phyloP scores from a whole-genome alignment of 2,329 filamentous ascomycete genomes.

The Chaetomiaceae sp. region DNA sequence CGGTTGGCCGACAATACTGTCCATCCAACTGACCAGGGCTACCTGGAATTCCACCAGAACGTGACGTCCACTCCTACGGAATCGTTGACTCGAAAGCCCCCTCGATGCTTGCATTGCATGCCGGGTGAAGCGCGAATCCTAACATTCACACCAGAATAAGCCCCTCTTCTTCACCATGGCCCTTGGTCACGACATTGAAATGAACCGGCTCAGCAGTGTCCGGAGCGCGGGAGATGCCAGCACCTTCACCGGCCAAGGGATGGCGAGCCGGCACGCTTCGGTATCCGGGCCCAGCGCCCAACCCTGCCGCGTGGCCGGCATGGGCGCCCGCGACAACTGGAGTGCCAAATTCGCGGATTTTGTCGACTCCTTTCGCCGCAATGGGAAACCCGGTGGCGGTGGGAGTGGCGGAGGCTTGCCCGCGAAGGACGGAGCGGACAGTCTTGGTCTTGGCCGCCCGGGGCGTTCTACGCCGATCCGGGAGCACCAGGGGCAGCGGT shows the following conservation, averaged over 20 bases:
- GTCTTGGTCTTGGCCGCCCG: no score
- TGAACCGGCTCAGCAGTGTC: slow-evolving; percentile 19
- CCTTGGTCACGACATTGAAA: slow-evolving; percentile 24
- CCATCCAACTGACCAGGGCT: no score
- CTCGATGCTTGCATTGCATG: no score
- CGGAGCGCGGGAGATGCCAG: slow-evolving; percentile 20
- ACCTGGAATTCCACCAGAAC: no score
- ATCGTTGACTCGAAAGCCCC: no score
- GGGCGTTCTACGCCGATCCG: slow-evolving; percentile 13
- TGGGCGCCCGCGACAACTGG: slow-evolving; percentile 3
- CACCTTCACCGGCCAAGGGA: slow-evolving; percentile 16
- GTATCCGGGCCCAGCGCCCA: no score
- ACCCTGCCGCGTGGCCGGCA: background rate
- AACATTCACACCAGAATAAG: background rate
- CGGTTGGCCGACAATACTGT: no score
- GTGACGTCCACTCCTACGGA: no score
- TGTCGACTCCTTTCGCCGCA: slow-evolving; percentile 27
- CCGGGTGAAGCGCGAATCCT: no score
- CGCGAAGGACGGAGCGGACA: background rate
- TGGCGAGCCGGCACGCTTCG: background rate
- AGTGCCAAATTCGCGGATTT: slow-evolving; percentile 15
- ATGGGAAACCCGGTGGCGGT: background rate
- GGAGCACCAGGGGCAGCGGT: slow-evolving; percentile 19
- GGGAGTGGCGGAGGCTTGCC: background rate
- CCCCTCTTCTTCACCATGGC: slow-evolving; percentile 9